Conservation (phyloP, 352 stramenopile genomes). For the Globisporangium radiosum region DNA sequence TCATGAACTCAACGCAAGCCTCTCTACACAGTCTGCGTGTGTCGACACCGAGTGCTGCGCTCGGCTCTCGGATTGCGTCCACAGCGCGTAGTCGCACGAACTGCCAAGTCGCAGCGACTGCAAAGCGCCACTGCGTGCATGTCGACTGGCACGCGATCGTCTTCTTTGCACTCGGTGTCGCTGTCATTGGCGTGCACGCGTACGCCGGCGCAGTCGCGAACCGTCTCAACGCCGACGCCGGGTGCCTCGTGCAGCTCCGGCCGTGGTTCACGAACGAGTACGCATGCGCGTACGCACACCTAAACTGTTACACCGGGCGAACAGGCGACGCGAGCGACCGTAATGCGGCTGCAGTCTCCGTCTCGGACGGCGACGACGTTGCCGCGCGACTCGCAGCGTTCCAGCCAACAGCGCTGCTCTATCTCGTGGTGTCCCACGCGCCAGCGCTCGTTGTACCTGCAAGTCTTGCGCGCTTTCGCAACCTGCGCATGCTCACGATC, state of each 20-base stretch:
- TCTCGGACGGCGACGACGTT: neutral
- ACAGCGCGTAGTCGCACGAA: neutral
- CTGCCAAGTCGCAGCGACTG: neutral
- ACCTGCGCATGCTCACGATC: constrained; percentile 14
- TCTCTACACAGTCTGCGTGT: neutral
- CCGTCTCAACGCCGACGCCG: neutral
- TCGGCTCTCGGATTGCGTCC: neutral
- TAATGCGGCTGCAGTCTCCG: too few relatives aligned
- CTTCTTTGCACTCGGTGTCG: constrained; percentile 5
- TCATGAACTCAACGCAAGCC: neutral
- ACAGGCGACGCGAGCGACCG: neutral
- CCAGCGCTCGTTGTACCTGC: constrained; percentile 11
- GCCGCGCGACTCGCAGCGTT: constrained; percentile 5
- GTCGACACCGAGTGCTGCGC: neutral
- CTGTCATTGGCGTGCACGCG: constrained; percentile 1
- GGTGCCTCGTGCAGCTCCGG: constrained; percentile 8
- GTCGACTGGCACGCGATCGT: constrained; percentile 1
- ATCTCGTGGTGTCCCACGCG: constrained; percentile 18
- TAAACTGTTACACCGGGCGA: constrained; percentile 15
- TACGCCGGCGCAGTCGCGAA: neutral
- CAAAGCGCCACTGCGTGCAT: neutral
- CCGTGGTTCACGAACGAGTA: constrained; percentile 18
- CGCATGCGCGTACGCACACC: constrained; percentile 16
- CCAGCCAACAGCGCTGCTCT: constrained; percentile 7
- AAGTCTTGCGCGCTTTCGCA: constrained; percentile 8